phyloP scores from a whole-genome alignment of 2,329 filamentous ascomycete genomes.

The Colletotrichum neosansevieriae region DNA sequence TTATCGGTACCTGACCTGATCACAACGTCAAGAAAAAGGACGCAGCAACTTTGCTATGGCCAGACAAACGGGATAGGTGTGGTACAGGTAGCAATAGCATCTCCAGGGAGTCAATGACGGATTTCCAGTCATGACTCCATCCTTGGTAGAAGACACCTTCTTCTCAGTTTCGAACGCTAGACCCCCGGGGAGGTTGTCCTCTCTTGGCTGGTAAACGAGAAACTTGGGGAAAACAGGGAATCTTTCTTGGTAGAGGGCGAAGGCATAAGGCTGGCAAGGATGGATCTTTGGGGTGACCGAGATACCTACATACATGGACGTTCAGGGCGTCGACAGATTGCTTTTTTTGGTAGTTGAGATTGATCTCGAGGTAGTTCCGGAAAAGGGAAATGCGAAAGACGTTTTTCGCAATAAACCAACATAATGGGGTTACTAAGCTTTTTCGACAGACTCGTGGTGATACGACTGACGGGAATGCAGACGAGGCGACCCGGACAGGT shows the following conservation, averaged over 20 bases:
- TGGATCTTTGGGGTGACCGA: slow-evolving; percentile 24
- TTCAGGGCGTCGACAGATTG: slow-evolving; percentile 34
- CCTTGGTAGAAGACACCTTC: neutral
- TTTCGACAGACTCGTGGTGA: neutral
- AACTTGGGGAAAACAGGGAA: slow-evolving; percentile 18
- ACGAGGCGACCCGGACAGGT: neutral
- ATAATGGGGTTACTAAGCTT: neutral
- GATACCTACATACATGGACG: slow-evolving; percentile 39
- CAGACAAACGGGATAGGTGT: neutral
- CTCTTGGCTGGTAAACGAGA: slow-evolving; percentile 11
- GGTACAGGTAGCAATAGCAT: neutral
- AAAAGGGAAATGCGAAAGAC: slow-evolving; percentile 31
- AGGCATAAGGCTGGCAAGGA: slow-evolving; percentile 24
- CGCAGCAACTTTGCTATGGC: too few species aligned
- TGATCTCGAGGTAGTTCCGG: slow-evolving; percentile 12
- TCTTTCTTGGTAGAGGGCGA: slow-evolving; percentile 31
- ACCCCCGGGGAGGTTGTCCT: slow-evolving; percentile 7
- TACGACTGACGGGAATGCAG: too few species aligned
- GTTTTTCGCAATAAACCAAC: slow-evolving; percentile 13
- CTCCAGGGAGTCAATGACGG: neutral
- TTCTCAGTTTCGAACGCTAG: slow-evolving; percentile 22
- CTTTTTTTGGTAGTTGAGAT: slow-evolving; percentile 24
- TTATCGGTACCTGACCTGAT: neutral
- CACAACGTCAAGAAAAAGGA: neutral
- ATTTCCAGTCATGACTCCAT: slow-evolving; percentile 1